These are phyloP conservation scores for Solioccasus polychromus DNA, from an alignment of 768 basidiomycete species.

Conservation along the genomic window DNA sequence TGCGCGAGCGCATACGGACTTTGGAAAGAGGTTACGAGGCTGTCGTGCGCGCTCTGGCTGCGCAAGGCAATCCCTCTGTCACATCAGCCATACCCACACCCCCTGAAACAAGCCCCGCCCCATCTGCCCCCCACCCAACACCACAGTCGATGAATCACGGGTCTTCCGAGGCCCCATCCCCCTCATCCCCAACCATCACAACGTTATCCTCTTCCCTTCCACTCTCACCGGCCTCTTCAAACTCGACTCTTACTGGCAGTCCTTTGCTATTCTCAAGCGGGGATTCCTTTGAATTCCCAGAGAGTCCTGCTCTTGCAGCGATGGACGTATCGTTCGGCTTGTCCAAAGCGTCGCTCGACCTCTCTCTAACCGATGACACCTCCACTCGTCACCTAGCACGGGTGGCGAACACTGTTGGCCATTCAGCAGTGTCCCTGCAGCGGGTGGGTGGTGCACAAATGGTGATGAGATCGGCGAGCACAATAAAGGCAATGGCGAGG, in stretches of 20 bases:
- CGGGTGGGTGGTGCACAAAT: constrained; percentile 64
- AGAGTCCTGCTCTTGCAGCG: constrained; percentile 36
- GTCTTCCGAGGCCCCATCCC: constrained; percentile 21
- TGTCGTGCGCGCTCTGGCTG: constrained; percentile 69
- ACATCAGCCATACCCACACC: constrained; percentile 12
- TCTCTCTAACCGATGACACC: constrained; percentile 39
- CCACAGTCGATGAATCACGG: constrained; percentile 24
- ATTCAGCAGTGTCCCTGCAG: constrained; percentile 82
- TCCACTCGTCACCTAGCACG: constrained; percentile 98
- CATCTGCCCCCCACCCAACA: constrained; percentile 13
- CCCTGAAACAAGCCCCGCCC: constrained; percentile 10
- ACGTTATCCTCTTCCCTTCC: constrained; percentile 35
- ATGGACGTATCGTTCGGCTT: constrained; percentile 29
- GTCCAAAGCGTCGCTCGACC: constrained; percentile 28
- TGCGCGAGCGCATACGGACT: constrained; percentile 71
- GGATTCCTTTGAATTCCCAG: constrained; percentile 32
- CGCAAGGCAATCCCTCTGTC: constrained; percentile 45
- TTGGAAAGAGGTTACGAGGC: constrained; percentile 82
- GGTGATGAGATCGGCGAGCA: constrained; percentile 25
- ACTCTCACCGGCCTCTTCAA: constrained; percentile 42
- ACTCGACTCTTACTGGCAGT: constrained; percentile 37
- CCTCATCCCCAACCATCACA: constrained; percentile 25
- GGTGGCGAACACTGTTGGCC: constrained; percentile 76
- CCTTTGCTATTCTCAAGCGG: constrained; percentile 26
- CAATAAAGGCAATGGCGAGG: constrained; percentile 13